A percentile compares a stretch with the other conserved stretches of the same genome.
These are phyloP conservation scores for Fusarium siculi DNA, from an alignment of 2,329 filamentous ascomycete species.

Conservation along the genomic window DNA sequence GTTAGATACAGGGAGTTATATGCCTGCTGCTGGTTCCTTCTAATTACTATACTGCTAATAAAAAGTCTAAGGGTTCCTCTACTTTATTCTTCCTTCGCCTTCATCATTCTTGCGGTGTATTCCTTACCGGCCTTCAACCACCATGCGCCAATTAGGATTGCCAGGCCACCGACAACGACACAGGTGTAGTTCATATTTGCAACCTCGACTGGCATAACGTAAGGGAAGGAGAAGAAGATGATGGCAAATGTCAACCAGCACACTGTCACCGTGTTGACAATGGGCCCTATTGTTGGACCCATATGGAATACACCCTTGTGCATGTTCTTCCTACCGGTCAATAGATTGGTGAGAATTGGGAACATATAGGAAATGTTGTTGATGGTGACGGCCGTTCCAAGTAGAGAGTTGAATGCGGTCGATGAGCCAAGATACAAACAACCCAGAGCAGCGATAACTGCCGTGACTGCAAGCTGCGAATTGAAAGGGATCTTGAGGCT, in stretches of 20 bases:
- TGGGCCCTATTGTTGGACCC: not conserved
- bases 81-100: not conserved
- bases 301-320: slow-evolving; percentile 5
- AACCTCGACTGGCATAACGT: slow-evolving; percentile 6
- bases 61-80: too few species aligned
- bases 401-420: slow-evolving; percentile 6
- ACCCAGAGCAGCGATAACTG: not conserved
- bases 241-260: slow-evolving; percentile 4
- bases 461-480: not conserved
- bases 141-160: not conserved
- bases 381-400: not conserved
- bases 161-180: not conserved
- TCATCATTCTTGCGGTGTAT: not conserved
- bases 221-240: slow-evolving; percentile 7
- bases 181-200: slow-evolving; percentile 17
- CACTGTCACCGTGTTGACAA: not conserved
- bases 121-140: not conserved
- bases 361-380: slow-evolving; percentile 14
- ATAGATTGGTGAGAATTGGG: not conserved
- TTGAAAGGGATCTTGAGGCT: not conserved
- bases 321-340: slow-evolving; percentile 3
- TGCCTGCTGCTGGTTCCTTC: too few species aligned
- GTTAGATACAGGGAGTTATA: too few species aligned
- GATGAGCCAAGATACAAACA: slow-evolving; percentile 9
- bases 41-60: too few species aligned